Base-by-base conservation (phyloP, 1,139 yeast species). In the Tardiomyces blankii region DNA sequence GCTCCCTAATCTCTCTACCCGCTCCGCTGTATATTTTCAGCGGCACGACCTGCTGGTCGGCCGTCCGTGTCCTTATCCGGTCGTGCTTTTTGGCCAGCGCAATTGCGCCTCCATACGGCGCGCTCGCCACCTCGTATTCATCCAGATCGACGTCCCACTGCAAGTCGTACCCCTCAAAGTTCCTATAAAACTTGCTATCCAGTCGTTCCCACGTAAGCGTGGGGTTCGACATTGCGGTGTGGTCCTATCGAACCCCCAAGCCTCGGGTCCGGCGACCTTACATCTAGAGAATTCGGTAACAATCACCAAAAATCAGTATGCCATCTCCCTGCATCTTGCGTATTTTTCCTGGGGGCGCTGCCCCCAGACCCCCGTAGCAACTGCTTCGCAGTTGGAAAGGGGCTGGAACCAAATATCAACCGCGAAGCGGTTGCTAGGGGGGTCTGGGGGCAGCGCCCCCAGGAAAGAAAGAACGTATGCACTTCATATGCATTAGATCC, bases 1-100 rank as follows among this genome's bases (percentile, higher is more conserved):
- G 64, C 7, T 73, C 63, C 62, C 73, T 68, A 2, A 79, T 46
- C 43, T 68, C 65, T 19, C 49, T 57, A 1, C 89, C 89, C 18
- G 79, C 69, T 3, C 77, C 70, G 4, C 77, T 67, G 56, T 71
- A 79, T 1, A 82, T 62, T 19, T 70, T 72, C 19, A 81, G 70
- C 38, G 54, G 47, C 33, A 55, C 46, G 43, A 42, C 27, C 42
- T 44, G 8, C 48, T 44, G 2, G 39, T 47, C 44, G 45, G 23
- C 18, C 12, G 12, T 18, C 4, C 39, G 11, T 4, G 14, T 44
- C 14, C 45, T 27, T 6, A 40, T 16, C 16, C 28, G 33, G 25
- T 21, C 42, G 11, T 42, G 12, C 18, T 46, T 25, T 18, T 27
- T 30, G 13, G 40, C 16, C 3, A 68, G 48, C 1, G 76, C 79